Evolutionary conservation across 2,329 filamentous ascomycete species (phyloP), one percentile per base, ranked within the genome.

Genomic region (Arthrobotrys sinensis): DNA sequence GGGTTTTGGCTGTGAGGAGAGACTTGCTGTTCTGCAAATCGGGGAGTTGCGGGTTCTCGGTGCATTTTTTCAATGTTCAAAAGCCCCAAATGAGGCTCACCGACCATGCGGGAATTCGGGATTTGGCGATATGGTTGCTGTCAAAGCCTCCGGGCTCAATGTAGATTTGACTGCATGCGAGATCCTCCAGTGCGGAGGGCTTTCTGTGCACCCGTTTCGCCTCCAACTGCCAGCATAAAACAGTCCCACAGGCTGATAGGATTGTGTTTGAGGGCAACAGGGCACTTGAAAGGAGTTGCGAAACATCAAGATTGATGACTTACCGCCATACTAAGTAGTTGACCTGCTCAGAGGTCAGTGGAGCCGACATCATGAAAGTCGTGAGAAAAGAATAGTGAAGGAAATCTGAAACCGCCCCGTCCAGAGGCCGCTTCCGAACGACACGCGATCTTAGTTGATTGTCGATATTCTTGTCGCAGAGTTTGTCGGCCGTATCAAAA

Each of bases 311-410:
- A 28, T 34, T 57, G 32, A 40, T 34, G 36, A 78, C 75, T 78
- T 78, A 78, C 75, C 75, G 75, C 75, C 75, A 78, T 60, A 78
- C 67, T 67, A 78, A 24, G 40, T 78, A 78, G 75, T 78, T 78
- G 75, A 78, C 75, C 67, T 78, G 75, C 75, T 78, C 75, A 67
- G 75, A 78, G 67, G 75, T 78, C 75, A 78, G 67, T 24, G 75
- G 75, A 67, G 62, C 75, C 62, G 75, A 78, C 75, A 72, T 78
- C 38, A 19, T 77, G 40, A 48, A 60, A n/a, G 65, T 48, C 60
- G 50, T 65, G 57, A 77, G 64, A 66, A 60, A 57, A 60, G 63
- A 68, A 40, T 40, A 38, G 43, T 40, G 48, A 68, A 64, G 64
- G 21, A 68, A 57, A 65, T 68, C 62, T 72, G 67, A 72, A 78